Evolutionary conservation across 129 eudicot species (phyloP).

Genomic region (Flaveria trinervia): DNA sequence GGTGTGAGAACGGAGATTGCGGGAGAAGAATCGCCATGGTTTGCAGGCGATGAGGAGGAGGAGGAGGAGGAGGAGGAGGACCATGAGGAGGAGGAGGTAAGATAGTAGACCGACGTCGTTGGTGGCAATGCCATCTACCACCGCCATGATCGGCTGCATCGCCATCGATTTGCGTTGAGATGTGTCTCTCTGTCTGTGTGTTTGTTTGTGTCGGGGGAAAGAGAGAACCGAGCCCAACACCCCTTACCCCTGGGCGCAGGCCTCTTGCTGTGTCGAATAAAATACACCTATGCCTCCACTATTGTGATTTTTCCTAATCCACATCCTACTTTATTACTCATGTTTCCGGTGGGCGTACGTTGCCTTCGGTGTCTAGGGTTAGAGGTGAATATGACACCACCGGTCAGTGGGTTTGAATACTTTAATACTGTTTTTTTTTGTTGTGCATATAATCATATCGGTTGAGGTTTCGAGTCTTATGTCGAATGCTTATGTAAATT

Average conservation of each 20-base stretch:
- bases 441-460: no score
- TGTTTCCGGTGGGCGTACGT: no score
- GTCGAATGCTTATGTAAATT: no score
- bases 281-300: not conserved
- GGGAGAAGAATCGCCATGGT: conserved; percentile 78
- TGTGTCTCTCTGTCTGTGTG: not conserved
- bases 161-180: conserved; percentile 41
- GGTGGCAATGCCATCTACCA: conserved; percentile 29
- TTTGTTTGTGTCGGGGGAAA: not conserved
- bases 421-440: no score
- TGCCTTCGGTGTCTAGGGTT: no score
- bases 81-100: conserved; percentile 33
- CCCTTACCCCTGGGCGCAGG: conserved; percentile 27
- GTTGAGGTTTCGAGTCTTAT: no score
- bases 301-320: no score
- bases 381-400: no score
- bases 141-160: conserved; percentile 46
- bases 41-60: conserved; percentile 63
- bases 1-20: conserved; percentile 47
- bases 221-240: conserved; percentile 35
- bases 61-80: conserved; percentile 39
- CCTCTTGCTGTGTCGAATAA: conserved; percentile 33
- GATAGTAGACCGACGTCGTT: conserved; percentile 27
- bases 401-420: no score
- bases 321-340: no score